Percentiles rank a stretch among this genome's conserved stretches.
These are phyloP conservation scores for Suillus tomentosus DNA, from an alignment of 768 basidiomycete genomes.

Conservation along the genomic window DNA sequence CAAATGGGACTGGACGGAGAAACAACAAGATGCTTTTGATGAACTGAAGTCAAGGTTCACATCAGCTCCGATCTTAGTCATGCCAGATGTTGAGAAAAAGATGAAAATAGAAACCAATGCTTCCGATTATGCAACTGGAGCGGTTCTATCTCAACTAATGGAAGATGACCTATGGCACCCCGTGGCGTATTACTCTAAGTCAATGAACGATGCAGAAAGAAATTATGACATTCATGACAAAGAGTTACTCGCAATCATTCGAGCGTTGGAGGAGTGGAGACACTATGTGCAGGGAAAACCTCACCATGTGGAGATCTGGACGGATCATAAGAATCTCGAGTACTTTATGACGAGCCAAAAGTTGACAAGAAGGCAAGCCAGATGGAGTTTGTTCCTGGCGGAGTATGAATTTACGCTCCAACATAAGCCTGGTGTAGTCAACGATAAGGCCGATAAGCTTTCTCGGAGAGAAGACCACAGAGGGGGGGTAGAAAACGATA, in stretches of 20 bases:
- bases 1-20: too few species aligned
- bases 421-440: too few species aligned
- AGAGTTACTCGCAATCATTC: slow-evolving; percentile 5
- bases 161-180: slow-evolving; percentile 26
- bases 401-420: too few species aligned
- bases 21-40: too few species aligned
- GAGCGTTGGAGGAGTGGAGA: not conserved
- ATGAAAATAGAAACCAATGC: not conserved
- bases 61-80: too few species aligned
- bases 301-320: not conserved
- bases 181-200: slow-evolving; percentile 32
- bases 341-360: slow-evolving; percentile 37
- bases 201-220: slow-evolving; percentile 31
- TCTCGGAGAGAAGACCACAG: too few species aligned
- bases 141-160: not conserved
- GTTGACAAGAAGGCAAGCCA: slow-evolving; percentile 13
- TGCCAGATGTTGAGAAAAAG: slow-evolving; percentile 8
- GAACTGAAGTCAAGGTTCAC: too few species aligned
- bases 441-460: too few species aligned
- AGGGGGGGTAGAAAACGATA: too few species aligned
- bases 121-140: slow-evolving; percentile 6
- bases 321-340: slow-evolving; percentile 40
- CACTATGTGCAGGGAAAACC: not conserved
- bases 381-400: not conserved
- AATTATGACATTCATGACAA: slow-evolving; percentile 45